These are phyloP conservation scores for Pseudogymnoascus sp. DNA, from an alignment of 2,329 filamentous ascomycete genomes.

Conservation along the genomic window DNA sequence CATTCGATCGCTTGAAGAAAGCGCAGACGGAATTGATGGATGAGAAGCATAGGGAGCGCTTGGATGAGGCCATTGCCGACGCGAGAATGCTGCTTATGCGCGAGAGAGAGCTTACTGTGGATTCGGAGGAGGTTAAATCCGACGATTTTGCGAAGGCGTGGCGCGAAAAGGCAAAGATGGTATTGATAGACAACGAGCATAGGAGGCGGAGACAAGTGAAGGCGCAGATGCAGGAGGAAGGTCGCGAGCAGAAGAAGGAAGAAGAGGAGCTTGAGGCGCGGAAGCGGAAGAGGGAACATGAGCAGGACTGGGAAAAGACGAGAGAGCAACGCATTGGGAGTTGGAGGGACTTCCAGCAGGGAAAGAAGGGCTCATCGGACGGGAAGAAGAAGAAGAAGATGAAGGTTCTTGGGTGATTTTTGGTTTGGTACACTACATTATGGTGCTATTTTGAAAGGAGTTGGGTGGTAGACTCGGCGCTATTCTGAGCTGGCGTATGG, in stretches of 20 bases:
- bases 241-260: slow-evolving; percentile 73
- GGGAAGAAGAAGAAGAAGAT: slow-evolving; percentile 61
- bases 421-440: not conserved
- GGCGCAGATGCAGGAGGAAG: slow-evolving; percentile 94
- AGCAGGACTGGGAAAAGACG: slow-evolving; percentile 91
- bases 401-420: slow-evolving; percentile 23
- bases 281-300: slow-evolving; percentile 83
- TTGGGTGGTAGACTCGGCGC: not conserved
- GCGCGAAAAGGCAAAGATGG: slow-evolving; percentile 81
- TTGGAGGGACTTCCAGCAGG: slow-evolving; percentile 88
- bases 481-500: not conserved
- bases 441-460: not conserved
- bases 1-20: slow-evolving; percentile 94
- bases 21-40: slow-evolving; percentile 87
- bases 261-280: slow-evolving; percentile 76
- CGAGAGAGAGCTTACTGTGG: slow-evolving; percentile 85
- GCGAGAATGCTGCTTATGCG: slow-evolving; percentile 91
- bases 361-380: slow-evolving; percentile 41
- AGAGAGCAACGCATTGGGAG: slow-evolving; percentile 85
- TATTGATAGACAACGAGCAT: slow-evolving; percentile 88
- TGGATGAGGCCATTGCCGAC: slow-evolving; percentile 94
- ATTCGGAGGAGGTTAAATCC: slow-evolving; percentile 79
- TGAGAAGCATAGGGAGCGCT: slow-evolving; percentile 76
- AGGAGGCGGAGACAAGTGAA: slow-evolving; percentile 77
- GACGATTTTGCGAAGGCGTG: slow-evolving; percentile 76